Percentiles rank a stretch among this genome's conserved stretches.
These are phyloP conservation scores for Platismatia glauca DNA, from an alignment of 495 filamentous ascomycete species.

Conservation along the genomic window DNA sequence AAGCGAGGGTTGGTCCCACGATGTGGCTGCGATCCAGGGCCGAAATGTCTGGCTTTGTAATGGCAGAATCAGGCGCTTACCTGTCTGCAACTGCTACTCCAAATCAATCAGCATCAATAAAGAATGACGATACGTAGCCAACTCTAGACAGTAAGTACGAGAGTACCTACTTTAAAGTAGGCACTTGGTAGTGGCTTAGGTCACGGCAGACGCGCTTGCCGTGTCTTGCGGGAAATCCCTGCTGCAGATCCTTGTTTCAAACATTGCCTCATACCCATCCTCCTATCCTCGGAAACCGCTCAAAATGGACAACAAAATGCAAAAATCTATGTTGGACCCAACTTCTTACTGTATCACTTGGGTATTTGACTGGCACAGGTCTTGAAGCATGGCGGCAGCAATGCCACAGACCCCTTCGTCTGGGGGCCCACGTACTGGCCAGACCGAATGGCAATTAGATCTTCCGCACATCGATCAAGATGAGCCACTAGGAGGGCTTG, in stretches of 20 bases:
- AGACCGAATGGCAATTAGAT: background rate
- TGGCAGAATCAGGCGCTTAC: too few relatives aligned
- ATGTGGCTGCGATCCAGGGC: too few relatives aligned
- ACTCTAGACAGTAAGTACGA: too few relatives aligned
- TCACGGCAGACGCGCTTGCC: background rate
- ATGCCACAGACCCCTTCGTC: constrained; percentile 8
- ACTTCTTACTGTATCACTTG: background rate
- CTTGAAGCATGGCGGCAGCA: background rate
- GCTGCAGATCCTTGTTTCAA: constrained; percentile 5
- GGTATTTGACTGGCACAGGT: background rate
- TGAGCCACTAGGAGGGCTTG: constrained; percentile 56
- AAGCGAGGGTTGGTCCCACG: too few relatives aligned
- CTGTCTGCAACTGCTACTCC: too few relatives aligned
- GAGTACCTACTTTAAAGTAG: too few relatives aligned
- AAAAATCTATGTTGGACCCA: too few relatives aligned
- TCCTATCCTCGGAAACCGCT: background rate
- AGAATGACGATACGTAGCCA: too few relatives aligned
- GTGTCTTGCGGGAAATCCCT: background rate
- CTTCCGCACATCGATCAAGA: constrained; percentile 54
- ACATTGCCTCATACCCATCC: background rate
- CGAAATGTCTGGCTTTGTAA: too few relatives aligned
- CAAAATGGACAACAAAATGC: too few relatives aligned
- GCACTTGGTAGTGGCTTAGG: background rate
- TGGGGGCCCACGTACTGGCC: background rate
- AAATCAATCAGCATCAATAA: too few relatives aligned